Evolutionary conservation across 176 grass and related monocot genomes (phyloP).

Genomic region (Raddia guianensis): DNA sequence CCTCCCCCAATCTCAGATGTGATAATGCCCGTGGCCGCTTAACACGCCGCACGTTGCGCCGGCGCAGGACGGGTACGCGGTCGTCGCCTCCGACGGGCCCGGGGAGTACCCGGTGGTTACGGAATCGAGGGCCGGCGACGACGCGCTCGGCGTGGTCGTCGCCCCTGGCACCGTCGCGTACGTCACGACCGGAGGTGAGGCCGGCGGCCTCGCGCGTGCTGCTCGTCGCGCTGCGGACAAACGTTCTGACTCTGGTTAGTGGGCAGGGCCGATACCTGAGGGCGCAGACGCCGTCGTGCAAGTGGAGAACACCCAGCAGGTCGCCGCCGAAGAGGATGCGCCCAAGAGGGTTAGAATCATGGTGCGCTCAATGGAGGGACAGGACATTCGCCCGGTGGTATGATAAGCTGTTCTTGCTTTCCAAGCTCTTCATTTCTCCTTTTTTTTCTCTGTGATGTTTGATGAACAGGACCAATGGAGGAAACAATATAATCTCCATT

Average conservation of each 20-base stretch:
- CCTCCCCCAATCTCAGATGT: not conserved
- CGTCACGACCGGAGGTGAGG: slow-evolving; percentile 84
- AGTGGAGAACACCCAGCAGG: slow-evolving; percentile 83
- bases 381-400: slow-evolving; percentile 81
- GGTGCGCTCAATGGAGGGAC: slow-evolving; percentile 40
- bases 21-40: not conserved
- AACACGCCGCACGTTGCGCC: not conserved
- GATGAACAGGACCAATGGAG: not conserved
- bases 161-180: slow-evolving; percentile 64
- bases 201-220: not conserved
- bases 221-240: not conserved
- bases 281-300: slow-evolving; percentile 86
- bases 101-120: slow-evolving; percentile 81
- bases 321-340: slow-evolving; percentile 33
- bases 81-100: slow-evolving; percentile 77
- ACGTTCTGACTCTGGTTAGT: not conserved
- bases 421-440: too few species aligned
- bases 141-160: slow-evolving; percentile 57
- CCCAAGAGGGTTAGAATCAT: slow-evolving; percentile 75
- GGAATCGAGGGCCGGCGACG: slow-evolving; percentile 85
- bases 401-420: not conserved
- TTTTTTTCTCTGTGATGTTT: not conserved
- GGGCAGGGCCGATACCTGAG: slow-evolving; percentile 78
- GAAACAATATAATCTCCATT: not conserved
- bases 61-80: slow-evolving; percentile 84